Conservation (phyloP, 305 asterid genomes). For the Fraxinus dipetala region DNA sequence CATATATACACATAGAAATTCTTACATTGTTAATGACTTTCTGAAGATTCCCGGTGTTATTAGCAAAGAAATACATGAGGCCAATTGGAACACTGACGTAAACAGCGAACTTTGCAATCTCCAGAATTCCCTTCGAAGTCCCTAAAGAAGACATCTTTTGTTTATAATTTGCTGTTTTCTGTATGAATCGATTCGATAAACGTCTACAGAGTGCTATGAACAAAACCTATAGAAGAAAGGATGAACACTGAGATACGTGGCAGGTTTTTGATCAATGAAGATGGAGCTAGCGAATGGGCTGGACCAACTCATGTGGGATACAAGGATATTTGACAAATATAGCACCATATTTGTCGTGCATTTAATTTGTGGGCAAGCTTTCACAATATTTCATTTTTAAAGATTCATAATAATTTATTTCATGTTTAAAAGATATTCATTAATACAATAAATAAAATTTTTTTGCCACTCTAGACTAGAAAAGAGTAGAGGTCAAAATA, state of each 20-base stretch:
- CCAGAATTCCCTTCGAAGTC: slow-evolving; percentile 79
- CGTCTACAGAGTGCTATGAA: neutral
- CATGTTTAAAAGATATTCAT: no score
- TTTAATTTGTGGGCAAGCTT: no score
- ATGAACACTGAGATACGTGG: slow-evolving; percentile 25
- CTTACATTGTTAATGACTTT: slow-evolving; percentile 80
- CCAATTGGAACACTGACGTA: slow-evolving; percentile 84
- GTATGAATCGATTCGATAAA: slow-evolving; percentile 4
- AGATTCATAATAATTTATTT: no score
- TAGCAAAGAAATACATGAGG: slow-evolving; percentile 86
- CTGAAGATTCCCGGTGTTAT: slow-evolving; percentile 69
- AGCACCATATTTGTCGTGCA: neutral
- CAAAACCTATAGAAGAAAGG: slow-evolving; percentile 8
- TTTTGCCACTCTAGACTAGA: neutral
- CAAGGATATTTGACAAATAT: neutral
- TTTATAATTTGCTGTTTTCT: neutral
- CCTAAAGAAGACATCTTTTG: slow-evolving; percentile 68
- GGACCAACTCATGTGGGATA: neutral
- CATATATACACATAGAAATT: neutral
- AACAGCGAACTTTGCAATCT: slow-evolving; percentile 78
- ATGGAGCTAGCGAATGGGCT: neutral
- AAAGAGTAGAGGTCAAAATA: neutral
- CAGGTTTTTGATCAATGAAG: slow-evolving; percentile 15
- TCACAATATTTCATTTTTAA: no score
- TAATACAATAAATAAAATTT: neutral